Evolutionary conservation across 306 rosid genomes (phyloP), one percentile per base, ranked within the genome.

Genomic region (Pyrus pyrifolia): DNA sequence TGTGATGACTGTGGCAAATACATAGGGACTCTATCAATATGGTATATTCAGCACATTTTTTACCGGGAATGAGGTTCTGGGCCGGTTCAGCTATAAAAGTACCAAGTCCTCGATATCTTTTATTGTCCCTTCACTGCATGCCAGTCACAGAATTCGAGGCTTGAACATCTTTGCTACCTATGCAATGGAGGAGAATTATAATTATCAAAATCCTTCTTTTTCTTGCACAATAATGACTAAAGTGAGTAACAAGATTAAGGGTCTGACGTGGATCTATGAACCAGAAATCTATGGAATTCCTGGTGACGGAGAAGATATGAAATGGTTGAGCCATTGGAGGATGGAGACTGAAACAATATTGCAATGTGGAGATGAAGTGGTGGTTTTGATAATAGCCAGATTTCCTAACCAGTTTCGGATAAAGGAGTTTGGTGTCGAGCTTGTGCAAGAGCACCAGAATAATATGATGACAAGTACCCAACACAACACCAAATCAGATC

Each of bases 261-360:
- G 21, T 58, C 22, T 21, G 17, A 72, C 8, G 33, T 58, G 67
- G 76, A 8, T 21, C 3, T 58, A 38, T 58, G 3, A 0, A 0
- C 55, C 76, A 55, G 1, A 25, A 1, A 19, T 21, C 5, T 10
- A 4, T 18, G 75, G 65, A n/a, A 12, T 53, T 30, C 64, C 75
- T 12, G 31, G 31, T 1, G 29, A 31, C 8, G 67, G 17, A 35
- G 76, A 58, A 72, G 76, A 58, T 15, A 58, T 38, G 55, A 72
- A 21, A 72, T 72, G 76, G 76, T 23, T 72, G 35, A 58, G 35
- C 17, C 67, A 22, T 3, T 72, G 76, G 76, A 38, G 9, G 17
- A 14, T 58, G 52, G 17, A 57, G 4, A 25, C 17, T 6, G 3
- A 51, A 15, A 60, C 8, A 58, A 58, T 38, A 33, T 5, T 72